Percentiles rank a stretch among this genome's conserved stretches.
These are phyloP conservation scores for Alternaria sp. DNA, from an alignment of 2,329 filamentous ascomycete genomes.

Conservation along the genomic window DNA sequence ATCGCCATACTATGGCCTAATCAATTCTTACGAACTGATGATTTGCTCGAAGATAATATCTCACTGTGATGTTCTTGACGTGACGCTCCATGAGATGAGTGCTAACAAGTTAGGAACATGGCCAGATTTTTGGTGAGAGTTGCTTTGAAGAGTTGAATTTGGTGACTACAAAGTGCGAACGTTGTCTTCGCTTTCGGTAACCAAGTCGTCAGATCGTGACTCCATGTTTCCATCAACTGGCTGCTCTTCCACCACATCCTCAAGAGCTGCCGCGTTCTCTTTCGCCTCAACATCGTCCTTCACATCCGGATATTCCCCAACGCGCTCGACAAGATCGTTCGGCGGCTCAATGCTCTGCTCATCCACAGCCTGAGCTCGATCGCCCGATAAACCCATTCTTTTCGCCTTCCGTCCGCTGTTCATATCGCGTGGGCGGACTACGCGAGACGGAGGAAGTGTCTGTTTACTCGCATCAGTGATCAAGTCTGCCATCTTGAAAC, in stretches of 20 bases:
- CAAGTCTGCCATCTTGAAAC: conserved; percentile 25
- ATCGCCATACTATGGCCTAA: background rate
- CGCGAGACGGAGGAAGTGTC: conserved; percentile 17
- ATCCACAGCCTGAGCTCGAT: background rate
- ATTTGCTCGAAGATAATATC: background rate
- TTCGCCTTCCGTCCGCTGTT: conserved; percentile 21
- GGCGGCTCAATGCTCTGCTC: background rate
- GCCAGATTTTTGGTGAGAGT: background rate
- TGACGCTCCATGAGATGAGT: background rate
- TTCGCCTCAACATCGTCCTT: background rate
- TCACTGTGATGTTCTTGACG: background rate
- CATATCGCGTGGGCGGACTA: conserved; percentile 15
- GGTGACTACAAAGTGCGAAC: background rate
- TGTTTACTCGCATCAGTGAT: conserved; percentile 28
- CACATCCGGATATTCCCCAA: background rate
- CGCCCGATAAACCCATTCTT: background rate
- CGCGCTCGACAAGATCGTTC: background rate
- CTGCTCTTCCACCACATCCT: background rate
- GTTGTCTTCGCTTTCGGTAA: background rate
- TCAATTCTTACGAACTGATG: background rate
- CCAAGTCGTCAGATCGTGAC: background rate
- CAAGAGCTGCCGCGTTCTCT: background rate
- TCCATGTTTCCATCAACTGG: background rate
- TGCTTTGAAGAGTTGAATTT: background rate
- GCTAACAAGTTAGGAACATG: background rate